phyloP scores from a whole-genome alignment of 768 basidiomycete species.

The Hemileccinum rubropunctum region DNA sequence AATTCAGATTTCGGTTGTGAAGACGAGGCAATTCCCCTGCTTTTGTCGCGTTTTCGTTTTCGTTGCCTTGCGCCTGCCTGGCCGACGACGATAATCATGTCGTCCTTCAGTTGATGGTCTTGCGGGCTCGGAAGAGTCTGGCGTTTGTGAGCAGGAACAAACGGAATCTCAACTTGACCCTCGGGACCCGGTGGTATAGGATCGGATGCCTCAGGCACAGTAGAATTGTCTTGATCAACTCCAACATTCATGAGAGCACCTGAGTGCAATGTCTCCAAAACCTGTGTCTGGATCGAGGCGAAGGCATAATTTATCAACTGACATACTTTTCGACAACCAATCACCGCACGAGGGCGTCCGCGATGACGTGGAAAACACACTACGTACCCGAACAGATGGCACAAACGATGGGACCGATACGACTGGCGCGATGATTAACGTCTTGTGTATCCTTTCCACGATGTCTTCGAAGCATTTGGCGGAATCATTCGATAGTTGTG shows the following conservation, averaged over 20 bases:
- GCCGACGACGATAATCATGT: conserved; percentile 72
- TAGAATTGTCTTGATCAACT: background rate
- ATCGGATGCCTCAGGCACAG: conserved; percentile 3
- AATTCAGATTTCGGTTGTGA: conserved; percentile 4
- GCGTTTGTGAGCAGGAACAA: conserved; percentile 67
- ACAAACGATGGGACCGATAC: conserved; percentile 33
- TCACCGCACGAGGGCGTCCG: background rate
- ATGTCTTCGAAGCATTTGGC: conserved; percentile 47
- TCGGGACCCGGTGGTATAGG: conserved; percentile 29
- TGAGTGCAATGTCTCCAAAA: background rate
- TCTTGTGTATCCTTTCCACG: conserved; percentile 64
- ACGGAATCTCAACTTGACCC: conserved; percentile 71
- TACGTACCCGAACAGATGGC: conserved; percentile 15
- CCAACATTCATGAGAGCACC: background rate
- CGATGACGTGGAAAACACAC: conserved; percentile 1
- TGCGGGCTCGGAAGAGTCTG: conserved; percentile 15
- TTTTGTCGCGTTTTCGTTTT: conserved; percentile 43
- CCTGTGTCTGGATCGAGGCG: conserved; percentile 8
- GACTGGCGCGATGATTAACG: conserved; percentile 57
- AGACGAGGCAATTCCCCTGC: conserved; percentile 4
- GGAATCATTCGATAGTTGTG: conserved; percentile 8
- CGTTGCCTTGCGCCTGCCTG: conserved; percentile 62
- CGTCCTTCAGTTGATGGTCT: conserved; percentile 39
- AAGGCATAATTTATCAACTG: conserved; percentile 4
- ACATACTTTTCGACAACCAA: background rate